Base-by-base conservation (phyloP, 352 stramenopile genomes). In the Globisporangium radiosum region DNA sequence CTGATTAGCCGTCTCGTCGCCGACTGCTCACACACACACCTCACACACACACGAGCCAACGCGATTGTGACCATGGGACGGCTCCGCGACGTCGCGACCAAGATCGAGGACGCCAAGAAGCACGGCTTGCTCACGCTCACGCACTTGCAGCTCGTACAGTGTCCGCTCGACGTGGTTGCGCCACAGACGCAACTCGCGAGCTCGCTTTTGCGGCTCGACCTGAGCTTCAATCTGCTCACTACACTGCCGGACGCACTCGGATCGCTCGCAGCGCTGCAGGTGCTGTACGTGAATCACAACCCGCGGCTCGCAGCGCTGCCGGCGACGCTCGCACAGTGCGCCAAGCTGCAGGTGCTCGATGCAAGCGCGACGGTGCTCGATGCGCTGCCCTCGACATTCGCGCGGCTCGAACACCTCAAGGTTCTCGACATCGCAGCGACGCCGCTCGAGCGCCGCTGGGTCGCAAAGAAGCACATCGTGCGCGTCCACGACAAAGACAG, bases 221-320 rank as follows among this genome's bases (percentile, higher is more conserved):
- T 96, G 39, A 90, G 81, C 56, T 81, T 84, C 64, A 97, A 97
- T 60, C 64, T 85, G 5, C 61, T 96, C 14, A 47, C 66, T 33
- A 55, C 63, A 3, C 63, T 96, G 7, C 83, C 87, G 0, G 70
- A 83, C 39, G 61, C 69, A 7, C 73, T 97, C 47, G 66, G 72
- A 19, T 56, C 64, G 5, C 72, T 96, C 36, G 50, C 63, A 36
- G 64, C 62, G 19, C 78, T 97, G 7, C 79, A 87, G 50, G 66
- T 88, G 54, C 72, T 97, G 11, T 95, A 85, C 69, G 62, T 96
- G 37, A 94, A 92, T 60, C 72, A 92, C 56, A 97, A 97, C 54
- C 85, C 82, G 5, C 60, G 65, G 7, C 76, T 97, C 3, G 52
- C 58, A 19, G 45, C 48, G 0, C 52, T 97, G 4, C 85, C 86